phyloP scores from a whole-genome alignment of 2,329 filamentous ascomycete genomes.

The Zelopaecilomyces penicillatus region DNA sequence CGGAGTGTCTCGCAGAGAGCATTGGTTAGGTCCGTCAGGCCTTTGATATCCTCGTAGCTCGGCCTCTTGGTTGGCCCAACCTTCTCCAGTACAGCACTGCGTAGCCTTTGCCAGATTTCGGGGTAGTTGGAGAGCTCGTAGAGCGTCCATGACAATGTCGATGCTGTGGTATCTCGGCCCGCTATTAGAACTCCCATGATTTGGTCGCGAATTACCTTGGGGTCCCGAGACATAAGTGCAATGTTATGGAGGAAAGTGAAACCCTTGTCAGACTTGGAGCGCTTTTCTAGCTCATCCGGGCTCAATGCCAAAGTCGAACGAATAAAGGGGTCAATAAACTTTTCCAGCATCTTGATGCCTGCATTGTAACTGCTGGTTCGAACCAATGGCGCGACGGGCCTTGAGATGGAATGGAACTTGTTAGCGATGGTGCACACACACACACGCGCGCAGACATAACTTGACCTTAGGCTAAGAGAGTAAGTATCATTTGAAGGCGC shows the following conservation, averaged over 20 bases:
- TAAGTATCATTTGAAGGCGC: conserved; percentile 45
- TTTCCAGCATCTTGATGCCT: conserved; percentile 60
- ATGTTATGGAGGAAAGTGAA: conserved; percentile 87
- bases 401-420: conserved; percentile 18
- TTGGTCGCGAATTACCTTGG: conserved; percentile 71
- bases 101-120: conserved; percentile 57
- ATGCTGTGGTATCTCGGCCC: conserved; percentile 79
- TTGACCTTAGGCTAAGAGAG: conserved; percentile 12
- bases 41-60: conserved; percentile 75
- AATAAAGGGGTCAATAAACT: conserved; percentile 72
- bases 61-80: conserved; percentile 57
- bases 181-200: conserved; percentile 75
- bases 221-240: conserved; percentile 67
- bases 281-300: conserved; percentile 62
- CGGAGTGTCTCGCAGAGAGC: conserved; percentile 70
- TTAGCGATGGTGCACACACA: too few species aligned
- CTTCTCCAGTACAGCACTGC: conserved; percentile 58
- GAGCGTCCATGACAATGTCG: conserved; percentile 70
- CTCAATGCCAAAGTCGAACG: conserved; percentile 61
- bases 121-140: conserved; percentile 74
- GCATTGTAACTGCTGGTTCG: conserved; percentile 55
- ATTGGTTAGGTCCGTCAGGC: conserved; percentile 72
- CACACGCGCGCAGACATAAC: too few species aligned
- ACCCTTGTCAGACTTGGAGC: conserved; percentile 55
- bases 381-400: conserved; percentile 54